A percentile compares a stretch with the other conserved stretches of the same genome.
Evolutionary conservation across 345 rosid species (phyloP).

Genomic region (Populus tremula): DNA sequence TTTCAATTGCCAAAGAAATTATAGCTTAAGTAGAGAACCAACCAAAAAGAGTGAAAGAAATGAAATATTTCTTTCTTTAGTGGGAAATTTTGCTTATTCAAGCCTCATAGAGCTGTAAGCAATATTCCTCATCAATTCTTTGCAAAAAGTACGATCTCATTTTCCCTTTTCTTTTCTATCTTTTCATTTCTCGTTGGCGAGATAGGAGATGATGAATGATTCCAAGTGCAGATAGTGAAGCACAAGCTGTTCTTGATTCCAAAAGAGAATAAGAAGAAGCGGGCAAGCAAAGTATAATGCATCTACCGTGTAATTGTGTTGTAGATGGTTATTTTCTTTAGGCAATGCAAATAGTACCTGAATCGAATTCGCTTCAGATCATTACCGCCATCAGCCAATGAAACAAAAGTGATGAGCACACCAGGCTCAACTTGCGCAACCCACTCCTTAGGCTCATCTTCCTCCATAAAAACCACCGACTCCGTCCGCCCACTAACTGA

Average conservation of each 20-base stretch:
- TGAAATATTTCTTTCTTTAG: neutral
- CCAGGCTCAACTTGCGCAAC: conserved; percentile 99
- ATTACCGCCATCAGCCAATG: conserved; percentile 87
- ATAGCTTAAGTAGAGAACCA: neutral
- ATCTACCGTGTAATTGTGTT: neutral
- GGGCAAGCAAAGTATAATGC: conserved; percentile 16
- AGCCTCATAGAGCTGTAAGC: neutral
- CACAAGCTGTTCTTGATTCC: conserved; percentile 1
- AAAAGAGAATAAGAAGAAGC: conserved; percentile 13
- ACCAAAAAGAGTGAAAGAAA: neutral
- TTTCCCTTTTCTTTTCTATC: neutral
- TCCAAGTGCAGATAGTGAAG: neutral
- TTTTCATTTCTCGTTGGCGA: neutral
- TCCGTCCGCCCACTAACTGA: conserved; percentile 80
- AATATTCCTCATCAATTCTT: neutral
- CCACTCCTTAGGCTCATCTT: conserved; percentile 97
- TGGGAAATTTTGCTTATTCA: neutral
- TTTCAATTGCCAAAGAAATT: neutral
- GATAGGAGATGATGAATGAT: neutral
- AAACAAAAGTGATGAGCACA: conserved; percentile 86
- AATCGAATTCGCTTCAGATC: conserved; percentile 90
- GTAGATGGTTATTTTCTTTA: conserved; percentile 17
- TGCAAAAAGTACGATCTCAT: no score
- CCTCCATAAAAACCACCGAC: conserved; percentile 74
- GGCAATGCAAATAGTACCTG: conserved; percentile 53